Conservation (phyloP, 2,329 filamentous ascomycete species). For the Nannizzia gypsea region DNA sequence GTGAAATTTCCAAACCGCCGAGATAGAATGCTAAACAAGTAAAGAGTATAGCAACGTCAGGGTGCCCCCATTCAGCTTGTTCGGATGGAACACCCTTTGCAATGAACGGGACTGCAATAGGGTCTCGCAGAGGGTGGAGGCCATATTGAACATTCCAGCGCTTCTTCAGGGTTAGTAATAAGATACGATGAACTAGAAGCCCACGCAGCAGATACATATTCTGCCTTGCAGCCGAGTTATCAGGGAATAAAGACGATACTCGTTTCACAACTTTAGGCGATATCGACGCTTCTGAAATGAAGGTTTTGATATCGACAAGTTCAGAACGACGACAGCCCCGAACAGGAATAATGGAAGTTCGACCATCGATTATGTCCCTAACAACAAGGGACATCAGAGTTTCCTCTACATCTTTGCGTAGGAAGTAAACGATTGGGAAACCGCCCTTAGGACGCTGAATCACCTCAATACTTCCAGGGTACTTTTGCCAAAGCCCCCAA, state of each 20-base stretch:
- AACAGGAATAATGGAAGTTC: conserved; percentile 19
- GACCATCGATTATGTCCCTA: conserved; percentile 29
- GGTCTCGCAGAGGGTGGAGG: conserved; percentile 33
- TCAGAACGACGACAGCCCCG: neutral
- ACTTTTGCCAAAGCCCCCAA: conserved; percentile 26
- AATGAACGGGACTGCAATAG: conserved; percentile 47
- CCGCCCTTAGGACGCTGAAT: conserved; percentile 27
- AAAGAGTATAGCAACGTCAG: conserved; percentile 46
- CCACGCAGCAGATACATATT: conserved; percentile 26
- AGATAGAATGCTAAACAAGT: conserved; percentile 49
- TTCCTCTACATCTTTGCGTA: conserved; percentile 39
- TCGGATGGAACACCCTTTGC: conserved; percentile 48
- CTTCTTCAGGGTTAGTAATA: conserved; percentile 47
- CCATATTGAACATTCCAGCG: conserved; percentile 57
- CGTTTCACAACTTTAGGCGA: neutral
- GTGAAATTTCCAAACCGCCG: conserved; percentile 40
- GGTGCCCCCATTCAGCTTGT: conserved; percentile 51
- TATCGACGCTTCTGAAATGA: conserved; percentile 8
- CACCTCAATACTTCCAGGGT: conserved; percentile 41
- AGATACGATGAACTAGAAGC: conserved; percentile 44
- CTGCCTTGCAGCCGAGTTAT: conserved; percentile 8
- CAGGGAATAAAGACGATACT: conserved; percentile 5
- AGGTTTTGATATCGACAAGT: conserved; percentile 5
- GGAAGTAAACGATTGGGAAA: conserved; percentile 48
- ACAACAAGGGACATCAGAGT: conserved; percentile 33